Percentiles rank a stretch among this genome's conserved stretches.
Conservation (phyloP, 2,329 filamentous ascomycete genomes). For the Whalleya microplaca region DNA sequence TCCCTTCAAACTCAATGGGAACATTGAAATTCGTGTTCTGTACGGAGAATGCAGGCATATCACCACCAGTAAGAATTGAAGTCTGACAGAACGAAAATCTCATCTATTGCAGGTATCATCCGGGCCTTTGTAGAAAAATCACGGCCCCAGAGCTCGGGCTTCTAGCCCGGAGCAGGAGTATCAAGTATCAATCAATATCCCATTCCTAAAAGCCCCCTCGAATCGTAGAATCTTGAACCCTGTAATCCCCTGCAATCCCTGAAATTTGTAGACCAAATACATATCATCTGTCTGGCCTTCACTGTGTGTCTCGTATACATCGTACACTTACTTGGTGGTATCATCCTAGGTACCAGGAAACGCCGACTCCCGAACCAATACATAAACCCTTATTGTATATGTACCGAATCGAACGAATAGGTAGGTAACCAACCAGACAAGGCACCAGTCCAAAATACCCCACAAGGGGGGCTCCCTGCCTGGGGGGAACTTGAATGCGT, state of each 20-base stretch:
- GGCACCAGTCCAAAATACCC: too few species aligned
- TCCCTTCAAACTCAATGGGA: too few species aligned
- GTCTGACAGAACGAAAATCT: conserved; percentile 9
- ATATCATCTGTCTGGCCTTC: too few species aligned
- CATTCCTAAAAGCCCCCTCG: conserved; percentile 3
- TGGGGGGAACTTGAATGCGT: too few species aligned
- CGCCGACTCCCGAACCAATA: conserved; percentile 21
- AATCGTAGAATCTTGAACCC: not conserved
- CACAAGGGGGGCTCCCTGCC: too few species aligned
- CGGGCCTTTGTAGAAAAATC: not conserved
- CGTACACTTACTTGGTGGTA: conserved; percentile 17
- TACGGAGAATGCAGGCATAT: not conserved
- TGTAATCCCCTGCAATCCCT: too few species aligned
- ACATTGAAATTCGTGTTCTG: too few species aligned
- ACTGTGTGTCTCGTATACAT: conserved; percentile 18
- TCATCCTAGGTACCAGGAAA: conserved; percentile 22
- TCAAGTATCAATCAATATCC: conserved; percentile 8
- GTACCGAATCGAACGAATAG: too few species aligned
- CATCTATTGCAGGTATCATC: conserved; percentile 23
- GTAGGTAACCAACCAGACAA: too few species aligned
- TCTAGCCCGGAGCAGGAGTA: conserved; percentile 12
- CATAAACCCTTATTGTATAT: not conserved
- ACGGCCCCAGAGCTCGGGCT: not conserved
- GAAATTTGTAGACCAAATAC: too few species aligned
- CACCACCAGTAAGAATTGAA: not conserved